These are phyloP conservation scores for Ceratocystis cubensis DNA, from an alignment of 2,329 filamentous ascomycete species.

Conservation along the genomic window DNA sequence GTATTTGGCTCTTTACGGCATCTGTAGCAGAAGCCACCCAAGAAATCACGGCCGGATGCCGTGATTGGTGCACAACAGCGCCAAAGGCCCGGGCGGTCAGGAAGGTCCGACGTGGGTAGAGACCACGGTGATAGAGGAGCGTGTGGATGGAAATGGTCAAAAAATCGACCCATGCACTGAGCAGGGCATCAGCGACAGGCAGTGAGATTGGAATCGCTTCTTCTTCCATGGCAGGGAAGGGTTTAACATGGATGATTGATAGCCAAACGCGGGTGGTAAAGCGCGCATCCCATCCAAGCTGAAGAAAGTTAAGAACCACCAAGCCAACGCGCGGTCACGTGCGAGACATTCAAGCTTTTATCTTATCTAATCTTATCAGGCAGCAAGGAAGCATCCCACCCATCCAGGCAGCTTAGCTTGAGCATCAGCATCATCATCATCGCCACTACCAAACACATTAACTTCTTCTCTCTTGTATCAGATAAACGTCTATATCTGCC, in stretches of 20 bases:
- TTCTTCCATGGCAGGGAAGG: neutral
- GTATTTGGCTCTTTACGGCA: conserved; percentile 57
- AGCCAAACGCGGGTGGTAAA: neutral
- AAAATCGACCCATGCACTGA: conserved; percentile 63
- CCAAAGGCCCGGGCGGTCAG: conserved; percentile 70
- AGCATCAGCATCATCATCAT: no score
- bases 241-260: neutral
- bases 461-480: no score
- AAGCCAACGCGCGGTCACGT: conserved; percentile 20
- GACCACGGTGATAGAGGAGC: conserved; percentile 65
- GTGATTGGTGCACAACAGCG: conserved; percentile 69
- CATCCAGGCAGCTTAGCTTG: no score
- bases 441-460: no score
- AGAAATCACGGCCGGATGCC: conserved; percentile 71
- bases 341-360: neutral
- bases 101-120: conserved; percentile 71
- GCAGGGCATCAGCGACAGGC: conserved; percentile 41
- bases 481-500: no score
- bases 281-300: neutral
- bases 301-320: neutral
- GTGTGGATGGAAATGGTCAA: conserved; percentile 74
- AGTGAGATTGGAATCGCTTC: conserved; percentile 26
- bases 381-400: no score
- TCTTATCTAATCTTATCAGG: neutral
- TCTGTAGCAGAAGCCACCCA: conserved; percentile 75